phyloP scores from a whole-genome alignment of 208 protist genomes.

The Crithidia fasciculata region DNA sequence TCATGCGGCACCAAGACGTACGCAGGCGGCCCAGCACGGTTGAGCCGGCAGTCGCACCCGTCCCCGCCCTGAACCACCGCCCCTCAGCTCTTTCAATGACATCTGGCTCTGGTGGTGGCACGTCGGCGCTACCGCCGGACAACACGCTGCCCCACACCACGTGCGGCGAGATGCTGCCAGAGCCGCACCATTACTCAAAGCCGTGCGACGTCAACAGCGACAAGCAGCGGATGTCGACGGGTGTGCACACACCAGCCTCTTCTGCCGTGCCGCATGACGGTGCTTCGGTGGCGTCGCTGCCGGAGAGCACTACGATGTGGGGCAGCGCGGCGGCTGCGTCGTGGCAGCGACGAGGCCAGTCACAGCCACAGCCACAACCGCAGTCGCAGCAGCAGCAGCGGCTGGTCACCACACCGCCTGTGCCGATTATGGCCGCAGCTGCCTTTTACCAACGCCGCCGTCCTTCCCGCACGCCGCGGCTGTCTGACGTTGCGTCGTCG shows the following conservation, averaged over 20 bases:
- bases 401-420: no score
- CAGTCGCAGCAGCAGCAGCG: no score
- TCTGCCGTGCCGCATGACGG: constrained; percentile 1
- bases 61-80: no score
- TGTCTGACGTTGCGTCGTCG: neutral
- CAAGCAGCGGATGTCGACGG: neutral
- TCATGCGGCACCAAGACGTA: no score
- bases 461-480: constrained; percentile 18
- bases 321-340: constrained; percentile 10
- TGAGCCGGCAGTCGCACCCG: no score
- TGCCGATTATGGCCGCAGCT: neutral
- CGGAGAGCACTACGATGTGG: neutral
- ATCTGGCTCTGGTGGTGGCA: no score
- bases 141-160: neutral
- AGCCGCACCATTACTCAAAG: no score
- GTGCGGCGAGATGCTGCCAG: neutral
- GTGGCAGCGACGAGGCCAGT: neutral
- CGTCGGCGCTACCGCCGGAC: neutral
- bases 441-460: neutral
- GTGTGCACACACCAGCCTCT: constrained; percentile 1
- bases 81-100: no score
- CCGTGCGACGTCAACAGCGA: no score
- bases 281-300: constrained; percentile 5
- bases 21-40: no score
- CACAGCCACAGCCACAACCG: no score